Base-by-base conservation (phyloP, 2,329 filamentous ascomycete genomes). In the Aspergillus versicolor region DNA sequence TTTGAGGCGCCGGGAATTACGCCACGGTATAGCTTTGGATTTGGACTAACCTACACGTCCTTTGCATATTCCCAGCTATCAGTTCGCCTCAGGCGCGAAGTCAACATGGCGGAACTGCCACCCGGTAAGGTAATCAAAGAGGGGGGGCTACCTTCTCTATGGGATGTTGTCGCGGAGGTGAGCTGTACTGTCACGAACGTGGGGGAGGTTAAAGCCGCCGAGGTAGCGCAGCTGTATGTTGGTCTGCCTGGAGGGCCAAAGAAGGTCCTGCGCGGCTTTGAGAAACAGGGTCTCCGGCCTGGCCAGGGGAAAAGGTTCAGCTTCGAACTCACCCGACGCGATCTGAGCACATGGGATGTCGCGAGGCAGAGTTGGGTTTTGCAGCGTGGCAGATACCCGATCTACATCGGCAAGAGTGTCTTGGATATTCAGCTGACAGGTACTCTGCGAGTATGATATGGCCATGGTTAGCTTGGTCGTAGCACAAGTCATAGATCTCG, bases 141-240 rank as follows among this genome's bases (percentile, higher is more conserved):
- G 5, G 22, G 22, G 22, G 22, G 22, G 1, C 22, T 24, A 4
- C 13, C 32, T 2, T 43, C n/a, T 43, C 5, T 24, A 6, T 24
- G 41, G 41, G 41, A 43, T 17, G 12, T 22, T 13, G 41, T 48
- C 32, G 45, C 45, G 2, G 19, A 27, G n/a, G 45, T 48, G 8
- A 11, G 22, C 21, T 38, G 43, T 4, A 44, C 38, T 3, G 42
- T 30, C 8, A 24, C 30, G 9, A 50, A 47, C 43, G 61, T 77
- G 81, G 84, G 84, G 21, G 52, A 62, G 0, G 64, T 76, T 2
- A 66, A 70, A 21, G 83, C 82, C 11, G 75, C 78, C 1, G 76
- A 80, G 12, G 80, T 86, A 1, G 74, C 81, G 4, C 84, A 87
- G 69, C 72, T 87, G 3, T 86, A 86, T 64, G 67, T 86, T n/a